Conservation (phyloP, 2,329 filamentous ascomycete species). For the Beauveria scarabaeidicola region DNA sequence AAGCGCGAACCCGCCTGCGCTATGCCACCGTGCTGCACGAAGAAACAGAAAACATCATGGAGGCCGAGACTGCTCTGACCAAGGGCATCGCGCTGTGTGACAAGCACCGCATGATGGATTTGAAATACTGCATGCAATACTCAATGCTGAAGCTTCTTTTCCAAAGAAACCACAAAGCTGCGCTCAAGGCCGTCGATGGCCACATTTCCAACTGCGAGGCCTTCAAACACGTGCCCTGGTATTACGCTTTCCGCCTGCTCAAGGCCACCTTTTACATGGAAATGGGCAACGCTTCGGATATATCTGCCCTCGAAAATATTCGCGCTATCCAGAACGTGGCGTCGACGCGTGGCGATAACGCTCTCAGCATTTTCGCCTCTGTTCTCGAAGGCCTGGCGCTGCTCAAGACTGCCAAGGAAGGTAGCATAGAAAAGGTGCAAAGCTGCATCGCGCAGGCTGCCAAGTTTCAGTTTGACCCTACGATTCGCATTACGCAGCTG, state of each 20-base stretch:
- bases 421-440: constrained; percentile 62
- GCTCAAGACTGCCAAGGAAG: constrained; percentile 53
- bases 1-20: constrained; percentile 60
- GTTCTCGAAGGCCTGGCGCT: constrained; percentile 63
- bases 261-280: constrained; percentile 63
- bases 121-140: constrained; percentile 73
- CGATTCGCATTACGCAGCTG: constrained; percentile 57
- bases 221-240: constrained; percentile 62
- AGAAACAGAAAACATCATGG: constrained; percentile 67
- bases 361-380: constrained; percentile 56
- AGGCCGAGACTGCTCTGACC: constrained; percentile 62
- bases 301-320: constrained; percentile 59
- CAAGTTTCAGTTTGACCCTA: constrained; percentile 59
- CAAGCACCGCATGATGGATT: constrained; percentile 45
- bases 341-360: constrained; percentile 49
- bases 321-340: constrained; percentile 53
- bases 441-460: constrained; percentile 65
- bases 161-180: constrained; percentile 62
- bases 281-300: constrained; percentile 50
- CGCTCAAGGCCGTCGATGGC: constrained; percentile 61
- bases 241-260: constrained; percentile 68
- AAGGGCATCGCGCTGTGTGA: constrained; percentile 65
- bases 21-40: constrained; percentile 65
- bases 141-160: constrained; percentile 62
- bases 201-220: constrained; percentile 61